Conservation (phyloP, 768 basidiomycete species). For the Strobilomyces echinocephalus region DNA sequence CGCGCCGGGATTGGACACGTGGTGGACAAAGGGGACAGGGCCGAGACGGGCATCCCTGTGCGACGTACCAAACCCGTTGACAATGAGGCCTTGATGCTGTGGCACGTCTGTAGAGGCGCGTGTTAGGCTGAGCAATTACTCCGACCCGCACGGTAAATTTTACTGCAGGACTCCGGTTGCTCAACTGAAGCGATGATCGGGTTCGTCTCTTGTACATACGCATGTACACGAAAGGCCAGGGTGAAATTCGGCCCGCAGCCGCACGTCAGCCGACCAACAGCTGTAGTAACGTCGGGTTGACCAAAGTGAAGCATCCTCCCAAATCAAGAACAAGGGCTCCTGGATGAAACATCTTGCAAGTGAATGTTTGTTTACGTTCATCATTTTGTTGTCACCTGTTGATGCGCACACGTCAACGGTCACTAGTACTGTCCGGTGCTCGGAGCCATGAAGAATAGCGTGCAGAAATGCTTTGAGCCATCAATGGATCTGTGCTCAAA, state of each 20-base stretch:
- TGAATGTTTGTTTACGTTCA: not conserved
- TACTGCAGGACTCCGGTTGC: not conserved
- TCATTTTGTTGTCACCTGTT: not conserved
- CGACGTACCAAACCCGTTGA: not conserved
- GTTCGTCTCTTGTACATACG: not conserved
- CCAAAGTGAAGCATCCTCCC: not conserved
- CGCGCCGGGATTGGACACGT: not conserved
- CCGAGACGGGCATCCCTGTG: not conserved
- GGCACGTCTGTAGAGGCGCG: not conserved
- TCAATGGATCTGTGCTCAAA: not conserved
- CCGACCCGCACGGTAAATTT: not conserved
- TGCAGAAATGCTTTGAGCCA: not conserved
- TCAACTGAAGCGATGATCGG: not conserved
- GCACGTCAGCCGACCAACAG: not conserved
- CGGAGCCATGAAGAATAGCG: not conserved
- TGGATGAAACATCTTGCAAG: conserved; percentile 1
- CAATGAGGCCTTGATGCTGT: conserved; percentile 8
- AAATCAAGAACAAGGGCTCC: not conserved
- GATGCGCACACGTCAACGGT: not conserved
- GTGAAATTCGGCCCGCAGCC: not conserved
- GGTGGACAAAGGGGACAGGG: not conserved
- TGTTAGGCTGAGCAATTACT: not conserved
- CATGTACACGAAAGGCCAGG: not conserved
- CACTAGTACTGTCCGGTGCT: not conserved
- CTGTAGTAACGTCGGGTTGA: not conserved